Evolutionary conservation across 352 stramenopile species (phyloP), one percentile per base, ranked within the genome.

Genomic region (Detonula confervacea): DNA sequence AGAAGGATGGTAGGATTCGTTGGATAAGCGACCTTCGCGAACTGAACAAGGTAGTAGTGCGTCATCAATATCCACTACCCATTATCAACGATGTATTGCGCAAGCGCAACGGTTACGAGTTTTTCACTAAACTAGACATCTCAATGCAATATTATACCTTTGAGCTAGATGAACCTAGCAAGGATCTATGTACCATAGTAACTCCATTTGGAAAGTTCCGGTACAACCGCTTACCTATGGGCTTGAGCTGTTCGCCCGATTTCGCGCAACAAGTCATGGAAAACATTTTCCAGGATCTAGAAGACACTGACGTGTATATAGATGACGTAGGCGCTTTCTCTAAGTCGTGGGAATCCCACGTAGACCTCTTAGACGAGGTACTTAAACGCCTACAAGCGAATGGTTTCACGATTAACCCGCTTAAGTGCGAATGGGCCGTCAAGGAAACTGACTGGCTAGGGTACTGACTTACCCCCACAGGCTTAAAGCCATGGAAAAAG

Each of bases 101-200:
- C 16, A 55, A 66, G 39, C 29, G 57, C 5, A 69, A 54, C n/a
- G 52, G 56, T 39, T 73, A 78, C n/a, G 37, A 46, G 14, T 84
- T 44, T 35, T 73, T 83, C 9, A 78, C 55, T 2, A 75, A 78
- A n/a, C 33, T 88, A 6, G 77, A 83, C 46, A 64, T 84, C 29
- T 62, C 18, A 9, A 86, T 83, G 70, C 64, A 82, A 56, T 87
- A 90, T 39, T 88, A 90, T 30, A 70, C 49, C 47, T 81, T 84
- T 65, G 20, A 73, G n/a, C 16, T 87, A 4, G 65, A 73, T 25
- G 46, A 80, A 57, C 52, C 67, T 62, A 63, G 30, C 33, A 46
- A 77, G 30, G 46, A 64, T 22, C 42, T 83, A 20, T 83, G 63
- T 14, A 81, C 66, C 0, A 75, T 86, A 22, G 54, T 73, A 4